Evolutionary conservation across 805 yeast genomes (phyloP), one percentile per base, ranked within the genome.

Genomic region (Blastobotrys attinorum): DNA sequence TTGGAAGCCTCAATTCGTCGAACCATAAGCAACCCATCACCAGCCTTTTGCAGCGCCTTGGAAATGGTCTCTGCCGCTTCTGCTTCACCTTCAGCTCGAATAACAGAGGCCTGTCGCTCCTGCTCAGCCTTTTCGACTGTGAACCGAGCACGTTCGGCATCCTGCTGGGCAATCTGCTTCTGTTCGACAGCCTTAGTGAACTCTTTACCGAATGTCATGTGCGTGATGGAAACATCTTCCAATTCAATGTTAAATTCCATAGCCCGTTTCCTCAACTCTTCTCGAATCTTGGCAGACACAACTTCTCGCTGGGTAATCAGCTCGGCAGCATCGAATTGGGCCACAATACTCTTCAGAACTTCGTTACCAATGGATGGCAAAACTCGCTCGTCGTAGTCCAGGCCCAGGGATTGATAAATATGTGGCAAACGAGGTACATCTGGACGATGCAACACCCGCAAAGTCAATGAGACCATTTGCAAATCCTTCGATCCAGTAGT

Each of bases 11-110:
- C 98, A 54, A 92, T 78, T 69, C 97, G 78, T 74, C 98, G 79
- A 57, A 92, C 89, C 71, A 85, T 75, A 60, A 92, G 72, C 55
- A 92, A 73, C 53, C 97, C 97, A 60, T 92, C 97, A 63, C 98
- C 98, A 20, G 94, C 88, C 70, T 88, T 89, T 43, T 81, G 77
- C 53, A 92, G 75, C 3, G 97, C 97, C 65, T 81, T 85, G 29
- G 96, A 87, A 50, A 92, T 92, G 48, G 80, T 80, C 48, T 92
- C 97, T 3, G 98, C 98, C 46, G 96, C 87, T 65, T 92, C 97
- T 40, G 98, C 98, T 69, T 92, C 98, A 68, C 97, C 98, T 67
- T 92, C 98, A 22, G 98, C 98, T 58, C 97, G 79, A 54, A 92
- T 89, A 57, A 92, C 87, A 39, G 85, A 71, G 2, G 97, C 98